Percentiles rank a stretch among this genome's conserved stretches.
Conservation (phyloP, 192 early-diverging fungal species). For the Gaertneriomyces sp. region DNA sequence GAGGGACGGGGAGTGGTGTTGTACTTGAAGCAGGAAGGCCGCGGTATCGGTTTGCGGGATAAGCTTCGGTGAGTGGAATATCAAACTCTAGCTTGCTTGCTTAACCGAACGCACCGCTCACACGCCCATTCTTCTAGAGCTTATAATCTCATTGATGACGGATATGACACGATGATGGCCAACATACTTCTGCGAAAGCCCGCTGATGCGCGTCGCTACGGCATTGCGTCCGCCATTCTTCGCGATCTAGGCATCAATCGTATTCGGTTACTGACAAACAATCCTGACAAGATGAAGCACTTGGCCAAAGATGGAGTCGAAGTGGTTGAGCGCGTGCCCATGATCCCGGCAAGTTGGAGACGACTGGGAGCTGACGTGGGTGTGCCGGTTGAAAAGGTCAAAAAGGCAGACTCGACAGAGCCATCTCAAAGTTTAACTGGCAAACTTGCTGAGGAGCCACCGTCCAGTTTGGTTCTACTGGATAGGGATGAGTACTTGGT, state of each 20-base stretch:
- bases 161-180: conserved; percentile 89
- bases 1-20: conserved; percentile 90
- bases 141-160: conserved; percentile 95
- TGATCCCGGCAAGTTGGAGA: conserved; percentile 87
- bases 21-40: conserved; percentile 93
- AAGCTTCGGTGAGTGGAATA: conserved; percentile 71
- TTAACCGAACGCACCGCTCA: neutral
- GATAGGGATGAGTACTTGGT: conserved; percentile 82
- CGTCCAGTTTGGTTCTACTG: neutral
- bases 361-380: conserved; percentile 25
- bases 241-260: conserved; percentile 70
- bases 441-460: too few relatives aligned
- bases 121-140: conserved; percentile 53
- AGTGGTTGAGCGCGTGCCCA: conserved; percentile 78
- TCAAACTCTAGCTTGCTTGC: neutral
- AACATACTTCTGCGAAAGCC: conserved; percentile 88
- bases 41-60: conserved; percentile 89
- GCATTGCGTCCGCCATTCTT: conserved; percentile 83
- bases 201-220: conserved; percentile 90
- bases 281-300: conserved; percentile 88
- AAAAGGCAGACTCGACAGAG: conserved; percentile 25
- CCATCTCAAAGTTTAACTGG: conserved; percentile 13
- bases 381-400: conserved; percentile 18
- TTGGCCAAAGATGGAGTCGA: conserved; percentile 67
- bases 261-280: conserved; percentile 89